Evolutionary conservation across 768 basidiomycete species (phyloP), one percentile per base, ranked within the genome.

Genomic region (Dioszegia hungarica): DNA sequence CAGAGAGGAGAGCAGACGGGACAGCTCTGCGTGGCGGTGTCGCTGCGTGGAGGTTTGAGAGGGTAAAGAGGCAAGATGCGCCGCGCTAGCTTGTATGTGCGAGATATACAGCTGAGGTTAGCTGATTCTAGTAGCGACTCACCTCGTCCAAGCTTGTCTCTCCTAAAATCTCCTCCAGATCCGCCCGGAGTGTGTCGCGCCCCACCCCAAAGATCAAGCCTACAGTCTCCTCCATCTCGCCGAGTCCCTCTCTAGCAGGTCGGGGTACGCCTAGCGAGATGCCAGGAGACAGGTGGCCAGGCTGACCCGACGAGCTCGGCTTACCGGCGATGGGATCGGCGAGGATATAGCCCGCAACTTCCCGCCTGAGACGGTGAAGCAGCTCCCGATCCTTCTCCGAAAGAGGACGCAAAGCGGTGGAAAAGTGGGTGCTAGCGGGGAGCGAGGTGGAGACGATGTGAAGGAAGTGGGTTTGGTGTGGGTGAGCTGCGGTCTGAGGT

Each of bases 331-430:
- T 10, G 2, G 36, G 49, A 4, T 38, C 33, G 8, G 24, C 36
- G 1, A 68, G 57, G 59, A 69, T 67, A 60, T 67, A 69, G 0
- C 66, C 54, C 31, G 67, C 63, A 27, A 73, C 61, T 52, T 73
- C 72, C 14, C 63, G 62, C 17, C 65, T 55, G 2, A 73, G 59
- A 24, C 65, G 60, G 47, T 62, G 66, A 40, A 61, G 61, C 20
- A 67, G 57, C 40, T 73, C 72, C 28, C 58, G 8, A 49, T 73
- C 72, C 44, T 71, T 70, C 29, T 71, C 67, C 15, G 65, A 51
- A 24, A 65, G 67, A 1, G 60, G 49, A 14, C 63, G 51, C 8
- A 61, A 57, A 25, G 65, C 36, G 14, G 68, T 61, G 2, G 64
- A 66, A 52, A 70, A 70, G 50, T 56, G 52, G 14, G 62, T 52